A percentile compares a stretch with the other conserved stretches of the same genome.
phyloP scores from a whole-genome alignment of 768 basidiomycete genomes.

The Tylopilus vinaceipallidus region DNA sequence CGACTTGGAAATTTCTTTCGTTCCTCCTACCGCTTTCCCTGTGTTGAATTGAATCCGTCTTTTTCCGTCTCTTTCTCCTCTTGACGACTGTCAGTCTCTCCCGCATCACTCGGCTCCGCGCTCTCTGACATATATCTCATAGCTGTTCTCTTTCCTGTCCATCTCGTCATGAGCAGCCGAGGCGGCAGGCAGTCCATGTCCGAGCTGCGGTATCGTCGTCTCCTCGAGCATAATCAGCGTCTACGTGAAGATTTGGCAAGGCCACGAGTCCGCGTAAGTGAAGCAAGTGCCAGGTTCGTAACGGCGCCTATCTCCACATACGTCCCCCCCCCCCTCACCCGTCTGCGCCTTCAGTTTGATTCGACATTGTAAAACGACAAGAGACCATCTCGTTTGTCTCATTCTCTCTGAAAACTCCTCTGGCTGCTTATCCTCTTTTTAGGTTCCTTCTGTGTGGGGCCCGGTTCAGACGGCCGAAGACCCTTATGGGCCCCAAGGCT shows the following conservation, averaged over 20 bases:
- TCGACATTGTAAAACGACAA: conserved; percentile 70
- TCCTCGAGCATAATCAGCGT: conserved; percentile 74
- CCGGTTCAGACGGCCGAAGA: conserved; percentile 90
- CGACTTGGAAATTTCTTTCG: conserved; percentile 9
- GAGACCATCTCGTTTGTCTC: conserved; percentile 59
- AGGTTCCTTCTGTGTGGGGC: conserved; percentile 98
- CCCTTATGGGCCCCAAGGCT: conserved; percentile 77
- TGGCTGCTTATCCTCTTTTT: conserved; percentile 20
- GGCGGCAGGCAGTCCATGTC: conserved; percentile 73
- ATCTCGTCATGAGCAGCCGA: conserved; percentile 53
- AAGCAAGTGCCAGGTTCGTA: conserved; percentile 70
- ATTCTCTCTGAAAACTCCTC: background rate
- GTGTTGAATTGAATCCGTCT: no score
- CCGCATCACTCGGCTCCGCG: background rate
- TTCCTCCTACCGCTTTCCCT: conserved; percentile 9
- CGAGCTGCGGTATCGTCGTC: conserved; percentile 76
- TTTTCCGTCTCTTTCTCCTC: background rate
- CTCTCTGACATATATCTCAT: conserved; percentile 1
- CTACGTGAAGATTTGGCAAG: conserved; percentile 85
- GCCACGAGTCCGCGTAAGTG: conserved; percentile 88
- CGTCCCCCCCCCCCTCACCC: conserved; percentile 3
- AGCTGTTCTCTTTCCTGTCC: conserved; percentile 1
- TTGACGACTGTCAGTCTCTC: conserved; percentile 7
- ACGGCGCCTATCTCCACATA: background rate
- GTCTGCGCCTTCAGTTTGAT: conserved; percentile 51